Evolutionary conservation across 192 early-diverging fungal genomes (phyloP).

Genomic region (Linnemannia exigua): DNA sequence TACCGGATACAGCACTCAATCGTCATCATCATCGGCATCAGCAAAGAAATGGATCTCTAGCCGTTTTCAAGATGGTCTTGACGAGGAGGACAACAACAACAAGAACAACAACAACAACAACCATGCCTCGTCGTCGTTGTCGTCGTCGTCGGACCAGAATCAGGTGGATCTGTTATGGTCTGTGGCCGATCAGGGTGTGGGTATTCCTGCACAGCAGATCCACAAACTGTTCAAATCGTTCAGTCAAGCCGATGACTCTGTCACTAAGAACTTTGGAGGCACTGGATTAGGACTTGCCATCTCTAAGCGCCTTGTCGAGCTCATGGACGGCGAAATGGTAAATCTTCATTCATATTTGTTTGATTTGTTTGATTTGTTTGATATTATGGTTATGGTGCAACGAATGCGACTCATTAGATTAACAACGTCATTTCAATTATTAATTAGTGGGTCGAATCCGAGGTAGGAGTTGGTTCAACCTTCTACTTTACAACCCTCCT

Average conservation of each 20-base stretch:
- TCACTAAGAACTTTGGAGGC: conserved; percentile 57
- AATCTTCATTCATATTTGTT: not conserved
- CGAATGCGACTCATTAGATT: too few relatives aligned
- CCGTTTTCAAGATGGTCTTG: too few relatives aligned
- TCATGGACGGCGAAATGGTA: conserved; percentile 52
- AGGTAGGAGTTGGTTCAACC: conserved; percentile 22
- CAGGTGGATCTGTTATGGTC: conserved; percentile 24
- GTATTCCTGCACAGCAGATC: conserved; percentile 39
- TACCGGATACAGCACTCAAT: not conserved
- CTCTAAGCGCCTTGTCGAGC: conserved; percentile 32
- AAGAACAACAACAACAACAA: not conserved
- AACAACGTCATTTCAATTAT: not conserved
- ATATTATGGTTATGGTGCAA: too few relatives aligned
- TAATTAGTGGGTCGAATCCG: conserved; percentile 26
- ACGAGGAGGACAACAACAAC: not conserved
- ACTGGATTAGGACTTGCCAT: conserved; percentile 54
- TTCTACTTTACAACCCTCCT: conserved; percentile 28
- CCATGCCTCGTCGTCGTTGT: not conserved
- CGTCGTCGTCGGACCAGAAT: not conserved
- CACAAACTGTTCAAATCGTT: conserved; percentile 50
- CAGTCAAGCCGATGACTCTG: conserved; percentile 52
- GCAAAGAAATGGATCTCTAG: not conserved
- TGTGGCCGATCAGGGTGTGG: conserved; percentile 47
- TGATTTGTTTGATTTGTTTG: not conserved
- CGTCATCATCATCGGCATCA: not conserved